A percentile compares a stretch with the other conserved stretches of the same genome.
Evolutionary conservation across 176 grass and related monocot genomes (phyloP).

Genomic region (Bonia amplexicaulis): DNA sequence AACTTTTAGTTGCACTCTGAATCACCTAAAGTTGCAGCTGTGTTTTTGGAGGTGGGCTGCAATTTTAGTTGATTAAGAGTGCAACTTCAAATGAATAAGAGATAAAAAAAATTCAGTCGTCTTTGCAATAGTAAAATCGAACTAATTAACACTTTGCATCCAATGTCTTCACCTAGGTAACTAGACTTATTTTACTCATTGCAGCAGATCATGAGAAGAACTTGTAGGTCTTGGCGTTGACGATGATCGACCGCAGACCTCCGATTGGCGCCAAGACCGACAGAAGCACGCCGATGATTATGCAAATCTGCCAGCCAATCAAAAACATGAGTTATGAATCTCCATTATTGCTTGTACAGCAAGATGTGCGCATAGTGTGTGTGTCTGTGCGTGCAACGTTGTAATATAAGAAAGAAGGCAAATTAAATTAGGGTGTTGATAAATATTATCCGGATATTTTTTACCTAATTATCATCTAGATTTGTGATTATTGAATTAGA

Average conservation of each 20-base stretch:
- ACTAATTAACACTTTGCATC: background rate
- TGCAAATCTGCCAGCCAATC: slow-evolving; percentile 33
- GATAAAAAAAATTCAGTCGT: no score
- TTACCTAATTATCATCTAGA: no score
- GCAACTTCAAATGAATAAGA: no score
- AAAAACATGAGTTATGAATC: background rate
- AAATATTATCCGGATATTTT: no score
- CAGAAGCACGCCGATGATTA: slow-evolving; percentile 39
- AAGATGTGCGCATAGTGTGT: background rate
- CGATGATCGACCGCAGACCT: slow-evolving; percentile 43
- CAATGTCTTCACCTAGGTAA: background rate
- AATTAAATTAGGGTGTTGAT: no score
- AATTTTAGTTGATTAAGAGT: no score
- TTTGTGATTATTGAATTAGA: no score
- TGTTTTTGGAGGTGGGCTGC: no score
- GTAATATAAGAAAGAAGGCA: background rate
- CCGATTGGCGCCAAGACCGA: slow-evolving; percentile 40
- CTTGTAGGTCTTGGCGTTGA: slow-evolving; percentile 28
- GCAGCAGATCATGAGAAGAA: slow-evolving; percentile 42
- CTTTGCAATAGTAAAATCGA: no score
- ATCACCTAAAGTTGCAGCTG: no score
- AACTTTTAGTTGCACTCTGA: no score
- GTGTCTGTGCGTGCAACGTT: no score
- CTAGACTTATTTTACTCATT: background rate
- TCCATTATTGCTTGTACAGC: background rate